phyloP scores from a whole-genome alignment of 352 stramenopile genomes.

The Globisporangium cylindrosporum region DNA sequence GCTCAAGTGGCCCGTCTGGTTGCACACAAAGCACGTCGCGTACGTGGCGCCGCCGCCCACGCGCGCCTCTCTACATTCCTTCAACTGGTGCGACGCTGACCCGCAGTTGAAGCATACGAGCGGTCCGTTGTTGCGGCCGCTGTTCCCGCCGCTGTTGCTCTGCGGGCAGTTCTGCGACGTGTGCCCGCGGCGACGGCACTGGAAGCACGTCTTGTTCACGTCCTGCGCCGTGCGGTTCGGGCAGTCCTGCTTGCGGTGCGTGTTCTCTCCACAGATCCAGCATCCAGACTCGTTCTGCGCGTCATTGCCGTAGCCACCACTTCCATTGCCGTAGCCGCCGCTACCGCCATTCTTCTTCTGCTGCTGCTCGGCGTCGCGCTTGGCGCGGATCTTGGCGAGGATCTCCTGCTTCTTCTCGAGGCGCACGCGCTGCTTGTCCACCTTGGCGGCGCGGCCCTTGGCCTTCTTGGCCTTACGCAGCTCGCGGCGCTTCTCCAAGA shows the following conservation, averaged over 20 bases:
- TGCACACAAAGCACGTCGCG: constrained; percentile 88
- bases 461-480: constrained; percentile 81
- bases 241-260: constrained; percentile 81
- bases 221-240: constrained; percentile 62
- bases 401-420: constrained; percentile 81
- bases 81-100: constrained; percentile 57
- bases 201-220: constrained; percentile 79
- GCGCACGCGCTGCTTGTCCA: constrained; percentile 55
- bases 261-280: constrained; percentile 66
- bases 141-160: constrained; percentile 24
- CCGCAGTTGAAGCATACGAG: constrained; percentile 90
- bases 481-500: constrained; percentile 57
- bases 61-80: constrained; percentile 64
- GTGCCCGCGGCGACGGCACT: constrained; percentile 78
- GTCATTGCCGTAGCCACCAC: constrained; percentile 21
- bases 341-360: constrained; percentile 23
- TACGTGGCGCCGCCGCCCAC: constrained; percentile 64
- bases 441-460: constrained; percentile 65
- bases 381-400: constrained; percentile 71
- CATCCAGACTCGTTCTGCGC: constrained; percentile 33
- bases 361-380: constrained; percentile 41
- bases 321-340: not conserved
- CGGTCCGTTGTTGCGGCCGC: constrained; percentile 21
- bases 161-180: constrained; percentile 81
- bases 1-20: constrained; percentile 83